Base-by-base conservation (phyloP, 495 filamentous ascomycete genomes). In the Neurospora intermedia region DNA sequence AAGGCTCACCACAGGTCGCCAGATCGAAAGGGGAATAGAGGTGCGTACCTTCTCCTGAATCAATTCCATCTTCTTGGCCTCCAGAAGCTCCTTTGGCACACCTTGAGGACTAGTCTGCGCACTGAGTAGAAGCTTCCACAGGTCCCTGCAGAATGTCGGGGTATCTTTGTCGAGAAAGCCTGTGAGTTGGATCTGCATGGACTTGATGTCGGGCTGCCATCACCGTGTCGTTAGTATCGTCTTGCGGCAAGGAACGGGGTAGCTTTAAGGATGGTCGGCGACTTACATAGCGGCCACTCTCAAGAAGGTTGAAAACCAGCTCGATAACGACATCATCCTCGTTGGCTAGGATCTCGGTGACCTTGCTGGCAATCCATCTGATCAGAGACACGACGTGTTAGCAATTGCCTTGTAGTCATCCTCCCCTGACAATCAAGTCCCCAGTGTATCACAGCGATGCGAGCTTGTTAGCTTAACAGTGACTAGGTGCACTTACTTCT, bases 251-350 rank as follows among this genome's bases (percentile, higher is more conserved):
- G 31, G 42, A 31, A 27, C 62, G 15, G 31, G 69, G 42, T 45
- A 48, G 20, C 45, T 45, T 40, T 66, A 35, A 18, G 8, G 2
- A 66, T 8, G 10, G 15, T 18, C 54, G 35, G 43, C 39, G 27
- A 89, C 93, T 73, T 84, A 98, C 94, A 83, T 88, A 92, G 76
- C 92, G 89, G 48, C 89, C 82, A 23, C 89, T 91, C 78, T 98
- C 96, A 23, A 98, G 85, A 42, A 97, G 83, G 77, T 94, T 93
- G 83, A 94, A 97, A 80, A 93, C 93, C 15, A 96, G 89, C 81
- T 97, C 94, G 73, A 94, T 95, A 27, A 98, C 91, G 42, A 99
- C 93, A 77, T 98, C 96, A 79, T 99, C 96, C 74, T 99, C 96
- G 78, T 87, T 91, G 9, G 91, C 92, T 31, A 98, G 85, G 70